Evolutionary conservation across 2,329 filamentous ascomycete species (phyloP), one percentile per base, ranked within the genome.

Genomic region (Magnaporthiopsis incrustans): DNA sequence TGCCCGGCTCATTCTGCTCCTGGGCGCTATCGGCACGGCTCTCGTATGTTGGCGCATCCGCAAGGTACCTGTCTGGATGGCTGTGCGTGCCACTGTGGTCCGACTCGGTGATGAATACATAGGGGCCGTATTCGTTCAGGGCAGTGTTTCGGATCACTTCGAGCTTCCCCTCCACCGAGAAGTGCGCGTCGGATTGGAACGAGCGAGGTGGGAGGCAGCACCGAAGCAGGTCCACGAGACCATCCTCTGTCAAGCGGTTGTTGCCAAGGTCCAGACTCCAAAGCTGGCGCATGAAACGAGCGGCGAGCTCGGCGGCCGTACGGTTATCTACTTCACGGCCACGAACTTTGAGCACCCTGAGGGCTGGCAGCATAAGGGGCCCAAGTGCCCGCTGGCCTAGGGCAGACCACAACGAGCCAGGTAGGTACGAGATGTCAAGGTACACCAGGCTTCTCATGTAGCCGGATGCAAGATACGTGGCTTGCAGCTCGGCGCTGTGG

Each of bases 191-290:
- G 0, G 73, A 59, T 32, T 74, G 74, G n/a, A 78, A 71, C 1
- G 71, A 69, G 10, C 69, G 67, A 15, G 64, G 61, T 3, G 71
- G 71, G 15, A 67, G 65, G 35, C 64, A 65, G 58, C 30, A 33
- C 7, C 70, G 58, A 7, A 71, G 66, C 18, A 81, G 66, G 3
- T 61, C 53, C 10, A 74, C 69, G 14, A 85, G 68, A 4, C 74
- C 68, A 2, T 53, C 68, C 68, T 87, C 84, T 0, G 78, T 80
- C 12, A 88, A 69, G 14, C 75, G 77, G 67, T 88, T 88, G 7
- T 77, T 63, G 53, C 77, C 75, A 0, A 87, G 61, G 66, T 88
- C 84, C 5, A 87, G 69, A 67, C 84, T 85, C 84, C 85, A 87
- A 14, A 87, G 71, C 33, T 76, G 78, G 14, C 65, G 65, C 5